Conservation (phyloP, 257 asterid genomes). For the Anisodus tanguticus region DNA sequence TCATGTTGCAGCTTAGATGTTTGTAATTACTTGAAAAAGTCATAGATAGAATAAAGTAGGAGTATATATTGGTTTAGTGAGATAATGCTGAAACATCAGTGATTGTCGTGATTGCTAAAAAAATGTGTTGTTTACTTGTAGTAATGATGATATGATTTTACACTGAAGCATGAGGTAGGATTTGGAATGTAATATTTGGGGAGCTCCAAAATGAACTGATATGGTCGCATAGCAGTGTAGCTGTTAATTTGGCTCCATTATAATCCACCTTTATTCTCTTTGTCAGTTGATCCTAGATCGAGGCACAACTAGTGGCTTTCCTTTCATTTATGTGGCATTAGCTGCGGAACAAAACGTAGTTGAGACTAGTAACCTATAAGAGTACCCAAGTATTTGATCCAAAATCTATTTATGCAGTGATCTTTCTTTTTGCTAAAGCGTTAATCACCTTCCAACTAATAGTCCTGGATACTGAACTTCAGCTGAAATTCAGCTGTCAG, state of each 20-base stretch:
- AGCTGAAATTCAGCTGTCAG: not conserved
- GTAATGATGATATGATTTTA: not conserved
- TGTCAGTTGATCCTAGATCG: slow-evolving; percentile 10
- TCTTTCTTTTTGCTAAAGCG: not conserved
- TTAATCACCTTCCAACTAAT: not conserved
- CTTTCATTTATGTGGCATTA: not conserved
- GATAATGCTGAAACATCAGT: not conserved
- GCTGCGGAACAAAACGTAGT: not conserved
- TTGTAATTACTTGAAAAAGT: not conserved
- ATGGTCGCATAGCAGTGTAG: not conserved
- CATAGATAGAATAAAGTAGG: not conserved
- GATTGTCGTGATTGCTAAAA: not conserved
- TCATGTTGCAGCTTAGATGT: not conserved
- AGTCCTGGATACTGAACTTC: not conserved
- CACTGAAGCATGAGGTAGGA: not conserved
- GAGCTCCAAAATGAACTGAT: slow-evolving; percentile 1
- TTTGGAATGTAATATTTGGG: not conserved
- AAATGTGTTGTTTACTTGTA: not conserved
- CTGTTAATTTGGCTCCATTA: not conserved
- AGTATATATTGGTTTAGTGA: not conserved
- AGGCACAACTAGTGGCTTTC: slow-evolving; percentile 15
- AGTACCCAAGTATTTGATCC: not conserved
- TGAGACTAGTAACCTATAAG: no score
- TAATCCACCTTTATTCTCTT: not conserved
- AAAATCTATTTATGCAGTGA: no score